These are phyloP conservation scores for Aspergillus avenaceus DNA, from an alignment of 495 filamentous ascomycete genomes.

Conservation along the genomic window DNA sequence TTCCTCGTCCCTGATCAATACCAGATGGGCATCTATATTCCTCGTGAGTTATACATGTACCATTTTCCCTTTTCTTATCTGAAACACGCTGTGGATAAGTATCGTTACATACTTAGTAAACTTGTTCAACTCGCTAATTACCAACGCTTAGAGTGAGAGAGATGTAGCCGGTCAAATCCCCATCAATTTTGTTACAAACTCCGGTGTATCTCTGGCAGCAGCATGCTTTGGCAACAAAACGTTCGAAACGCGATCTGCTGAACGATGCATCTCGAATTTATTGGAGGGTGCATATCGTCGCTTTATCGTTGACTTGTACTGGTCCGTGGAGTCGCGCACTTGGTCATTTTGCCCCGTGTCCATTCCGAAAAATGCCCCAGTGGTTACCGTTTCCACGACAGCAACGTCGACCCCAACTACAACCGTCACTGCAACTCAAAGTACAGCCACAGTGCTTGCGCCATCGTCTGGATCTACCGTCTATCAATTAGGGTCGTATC, in stretches of 20 bases:
- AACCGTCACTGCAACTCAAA: conserved; percentile 21
- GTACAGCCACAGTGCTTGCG: conserved; percentile 22
- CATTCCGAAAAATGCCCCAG: conserved; percentile 22
- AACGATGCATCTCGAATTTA: conserved; percentile 57
- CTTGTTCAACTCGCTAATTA: not conserved
- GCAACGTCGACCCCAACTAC: conserved; percentile 16
- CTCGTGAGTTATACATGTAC: conserved; percentile 23
- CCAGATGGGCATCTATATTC: conserved; percentile 33
- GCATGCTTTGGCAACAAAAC: conserved; percentile 54
- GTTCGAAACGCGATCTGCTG: conserved; percentile 43
- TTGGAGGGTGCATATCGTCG: conserved; percentile 55
- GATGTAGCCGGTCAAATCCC: conserved; percentile 57
- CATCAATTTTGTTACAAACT: conserved; percentile 56
- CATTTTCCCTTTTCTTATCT: not conserved
- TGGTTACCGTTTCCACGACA: conserved; percentile 24
- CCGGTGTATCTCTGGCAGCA: conserved; percentile 49
- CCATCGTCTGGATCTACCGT: conserved; percentile 34
- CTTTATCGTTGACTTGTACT: conserved; percentile 61
- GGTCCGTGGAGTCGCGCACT: conserved; percentile 46
- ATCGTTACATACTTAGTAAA: no score
- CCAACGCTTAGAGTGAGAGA: conserved; percentile 48
- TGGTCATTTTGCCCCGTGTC: conserved; percentile 60
- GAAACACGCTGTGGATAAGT: no score
- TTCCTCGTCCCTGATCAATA: conserved; percentile 23
- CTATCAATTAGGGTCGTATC: conserved; percentile 50